Evolutionary conservation across 139 green algal species (phyloP), one percentile per base, ranked within the genome.

Genomic region (Chlorella sp.): DNA sequence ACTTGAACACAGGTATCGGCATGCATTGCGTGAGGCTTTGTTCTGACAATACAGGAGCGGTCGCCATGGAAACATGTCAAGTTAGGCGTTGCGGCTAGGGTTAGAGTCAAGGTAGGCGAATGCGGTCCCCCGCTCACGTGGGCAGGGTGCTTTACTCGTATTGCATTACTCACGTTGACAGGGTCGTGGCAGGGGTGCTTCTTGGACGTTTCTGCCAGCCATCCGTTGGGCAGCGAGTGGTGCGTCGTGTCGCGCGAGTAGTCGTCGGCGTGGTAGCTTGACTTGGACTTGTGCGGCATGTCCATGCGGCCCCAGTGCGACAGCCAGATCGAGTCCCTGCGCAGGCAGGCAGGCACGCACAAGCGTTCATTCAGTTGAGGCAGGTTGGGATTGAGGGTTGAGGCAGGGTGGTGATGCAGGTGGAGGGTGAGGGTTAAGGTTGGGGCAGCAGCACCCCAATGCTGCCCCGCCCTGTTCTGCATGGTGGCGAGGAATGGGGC

Each of bases 111-210:
- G n/a, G n/a, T n/a, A n/a, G n/a, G n/a, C n/a, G n/a, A n/a, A n/a
- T n/a, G n/a, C n/a, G n/a, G n/a, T n/a, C n/a, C n/a, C n/a, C n/a
- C n/a, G n/a, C n/a, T n/a, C n/a, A n/a, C n/a, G n/a, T n/a, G n/a
- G n/a, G n/a, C n/a, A n/a, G n/a, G n/a, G n/a, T n/a, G n/a, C n/a
- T n/a, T n/a, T n/a, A n/a, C n/a, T n/a, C n/a, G n/a, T n/a, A n/a
- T n/a, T n/a, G n/a, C n/a, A n/a, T n/a, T n/a, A n/a, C 50, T 35
- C 22, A 72, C 76, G 74, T 88, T 86, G n/a, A 69, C 78, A 35
- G 79, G 79, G 35, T 84, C 79, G 64, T 82, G 85, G 77, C 83
- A 88, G 14, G 83, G 75, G 67, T 88, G 83, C 64, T 69, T 35
- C 5, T 59, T 5, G 0, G 71, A 80, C 22, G 69, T 67, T 6